These are phyloP conservation scores for Citrus mangshanensis DNA, from an alignment of 345 rosid species.

Conservation along the genomic window DNA sequence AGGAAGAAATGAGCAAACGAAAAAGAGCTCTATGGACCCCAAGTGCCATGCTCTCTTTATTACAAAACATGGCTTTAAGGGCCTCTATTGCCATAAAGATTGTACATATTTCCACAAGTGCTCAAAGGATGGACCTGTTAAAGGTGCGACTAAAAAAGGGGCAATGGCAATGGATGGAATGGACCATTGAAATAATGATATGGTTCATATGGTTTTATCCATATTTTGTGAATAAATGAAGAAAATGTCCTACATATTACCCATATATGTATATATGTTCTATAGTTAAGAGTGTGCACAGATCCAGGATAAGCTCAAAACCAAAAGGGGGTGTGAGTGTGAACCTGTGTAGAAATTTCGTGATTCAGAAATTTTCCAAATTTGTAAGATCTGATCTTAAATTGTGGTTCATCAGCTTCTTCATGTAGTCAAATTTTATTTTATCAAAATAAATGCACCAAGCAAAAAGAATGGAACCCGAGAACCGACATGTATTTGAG, in stretches of 20 bases:
- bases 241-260: neutral
- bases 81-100: neutral
- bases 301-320: neutral
- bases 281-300: neutral
- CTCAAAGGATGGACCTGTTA: neutral
- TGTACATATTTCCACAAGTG: neutral
- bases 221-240: neutral
- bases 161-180: neutral
- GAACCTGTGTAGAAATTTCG: neutral
- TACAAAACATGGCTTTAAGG: neutral
- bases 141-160: neutral
- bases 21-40: neutral
- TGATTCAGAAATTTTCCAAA: neutral
- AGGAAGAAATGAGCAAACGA: neutral
- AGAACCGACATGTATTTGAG: neutral
- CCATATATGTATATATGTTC: neutral
- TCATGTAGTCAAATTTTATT: neutral
- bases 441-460: neutral
- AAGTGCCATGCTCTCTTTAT: slow-evolving; percentile 6
- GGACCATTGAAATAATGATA: neutral
- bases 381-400: neutral
- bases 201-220: neutral
- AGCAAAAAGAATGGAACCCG: neutral
- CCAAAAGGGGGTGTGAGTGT: too few species aligned
- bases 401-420: too few species aligned